A percentile compares a stretch with the other conserved stretches of the same genome.
These are phyloP conservation scores for Termitomyces sp. DNA, from an alignment of 768 basidiomycete species.

Conservation along the genomic window DNA sequence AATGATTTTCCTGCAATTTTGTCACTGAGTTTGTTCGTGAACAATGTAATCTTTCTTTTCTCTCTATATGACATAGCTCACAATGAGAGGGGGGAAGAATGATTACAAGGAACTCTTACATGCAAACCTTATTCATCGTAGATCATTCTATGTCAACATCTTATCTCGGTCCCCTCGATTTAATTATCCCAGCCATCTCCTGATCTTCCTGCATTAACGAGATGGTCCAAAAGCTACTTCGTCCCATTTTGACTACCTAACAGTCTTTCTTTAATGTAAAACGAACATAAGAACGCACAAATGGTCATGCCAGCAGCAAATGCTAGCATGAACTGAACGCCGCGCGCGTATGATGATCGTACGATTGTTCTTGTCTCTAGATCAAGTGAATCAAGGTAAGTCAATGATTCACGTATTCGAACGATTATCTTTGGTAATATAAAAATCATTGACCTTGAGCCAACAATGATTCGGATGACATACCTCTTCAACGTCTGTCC, in stretches of 20 bases:
- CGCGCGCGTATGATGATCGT: constrained; percentile 33
- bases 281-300: constrained; percentile 32
- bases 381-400: constrained; percentile 36
- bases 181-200: too few relatives aligned
- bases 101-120: too few relatives aligned
- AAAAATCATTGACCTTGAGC: neutral
- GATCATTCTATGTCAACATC: too few relatives aligned
- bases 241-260: constrained; percentile 12
- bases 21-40: too few relatives aligned
- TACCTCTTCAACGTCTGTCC: constrained; percentile 45
- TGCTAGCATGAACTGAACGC: constrained; percentile 38
- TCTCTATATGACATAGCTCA: too few relatives aligned
- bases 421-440: constrained; percentile 30
- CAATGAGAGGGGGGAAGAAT: too few relatives aligned
- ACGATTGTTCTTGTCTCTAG: constrained; percentile 27
- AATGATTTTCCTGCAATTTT: too few relatives aligned
- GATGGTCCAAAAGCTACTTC: neutral
- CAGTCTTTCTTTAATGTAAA: constrained; percentile 47
- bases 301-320: constrained; percentile 36
- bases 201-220: too few relatives aligned
- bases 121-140: too few relatives aligned
- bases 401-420: constrained; percentile 42
- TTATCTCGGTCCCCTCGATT: too few relatives aligned
- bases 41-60: too few relatives aligned
- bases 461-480: constrained; percentile 1